Percentiles rank a stretch among this genome's conserved stretches.
phyloP scores from a whole-genome alignment of 1,139 yeast genomes.

The Sugiyamaella neomexicana region DNA sequence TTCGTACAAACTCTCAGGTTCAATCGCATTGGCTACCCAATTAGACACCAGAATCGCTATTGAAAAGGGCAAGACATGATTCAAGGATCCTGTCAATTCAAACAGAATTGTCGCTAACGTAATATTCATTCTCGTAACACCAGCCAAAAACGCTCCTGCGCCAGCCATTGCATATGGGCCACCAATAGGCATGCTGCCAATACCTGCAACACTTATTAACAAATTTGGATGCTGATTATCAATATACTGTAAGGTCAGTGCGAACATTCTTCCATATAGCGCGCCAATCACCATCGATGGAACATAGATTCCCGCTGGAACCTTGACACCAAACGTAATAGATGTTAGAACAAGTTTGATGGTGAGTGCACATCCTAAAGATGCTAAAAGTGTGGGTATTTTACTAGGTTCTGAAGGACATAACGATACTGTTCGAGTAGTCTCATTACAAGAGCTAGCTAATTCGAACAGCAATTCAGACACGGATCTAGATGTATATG shows the following conservation, averaged over 20 bases:
- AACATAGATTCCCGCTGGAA: conserved; percentile 67
- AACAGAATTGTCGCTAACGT: conserved; percentile 60
- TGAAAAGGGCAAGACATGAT: conserved; percentile 60
- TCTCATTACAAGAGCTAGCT: conserved; percentile 51
- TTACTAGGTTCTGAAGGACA: conserved; percentile 46
- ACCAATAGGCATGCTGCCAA: conserved; percentile 37
- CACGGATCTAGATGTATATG: conserved; percentile 55
- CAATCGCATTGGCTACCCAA: conserved; percentile 58
- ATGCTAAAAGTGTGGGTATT: conserved; percentile 42
- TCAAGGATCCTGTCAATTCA: conserved; percentile 60
- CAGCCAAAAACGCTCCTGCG: conserved; percentile 70
- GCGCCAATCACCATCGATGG: conserved; percentile 74
- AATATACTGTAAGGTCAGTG: conserved; percentile 49
- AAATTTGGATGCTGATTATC: conserved; percentile 31
- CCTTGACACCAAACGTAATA: conserved; percentile 59
- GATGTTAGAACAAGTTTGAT: conserved; percentile 52
- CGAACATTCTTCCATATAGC: conserved; percentile 57
- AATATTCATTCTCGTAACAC: conserved; percentile 65
- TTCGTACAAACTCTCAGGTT: conserved; percentile 56
- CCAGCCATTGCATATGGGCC: conserved; percentile 68
- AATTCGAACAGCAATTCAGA: conserved; percentile 55
- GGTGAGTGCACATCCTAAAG: conserved; percentile 48
- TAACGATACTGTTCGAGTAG: conserved; percentile 32
- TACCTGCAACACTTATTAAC: conserved; percentile 13
- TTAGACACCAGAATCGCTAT: conserved; percentile 59